Base-by-base conservation (phyloP, 768 basidiomycete genomes). In the Kwoniella europaea region DNA sequence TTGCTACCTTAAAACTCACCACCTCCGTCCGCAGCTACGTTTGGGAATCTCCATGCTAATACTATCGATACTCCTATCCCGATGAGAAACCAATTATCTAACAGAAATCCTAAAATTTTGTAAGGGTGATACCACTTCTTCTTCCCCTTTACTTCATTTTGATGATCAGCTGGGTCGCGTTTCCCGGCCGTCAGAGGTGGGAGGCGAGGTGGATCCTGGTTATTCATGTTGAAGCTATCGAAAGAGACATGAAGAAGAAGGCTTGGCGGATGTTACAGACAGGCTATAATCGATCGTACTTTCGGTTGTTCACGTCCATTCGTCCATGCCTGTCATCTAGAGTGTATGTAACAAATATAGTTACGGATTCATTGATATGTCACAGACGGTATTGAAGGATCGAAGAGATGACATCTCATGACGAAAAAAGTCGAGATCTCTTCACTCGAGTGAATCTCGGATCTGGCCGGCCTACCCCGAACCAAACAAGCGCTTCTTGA, bases 31-130 rank as follows among this genome's bases (percentile, higher is more conserved):
- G 72, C 69, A 44, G 68, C 80, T n/a, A 81, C 75, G 44, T 75
- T 63, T 10, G 80, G 80, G 44, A 73, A 81, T 10, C 75, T 59
- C 75, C 77, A 79, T 1, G 79, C 79, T 29, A 82, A 72, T 4
- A 71, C 68, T 16, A 82, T 74, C 10, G 70, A 71, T 15, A 82
- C 59, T 2, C 74, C 80, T 16, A 80, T 68, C 20, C 76, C 76
- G 43, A 79, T 74, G 3, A 82, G 59, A 73, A 82, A 80, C 80
- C 80, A 80, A 18, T 72, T 60, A 58, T 70, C 54, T 44, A 67
- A 42, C 43, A 68, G 42, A 20, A 60, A 68, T 12, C 50, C 67
- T 41, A 68, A 27, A 16, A 68, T 35, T 29, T 7, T 65, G 20
- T 22, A 18, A 9, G 65, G 65, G 24, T 65, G 65, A 57, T 57